These are phyloP conservation scores for Botrytis tulipae DNA, from an alignment of 2,329 filamentous ascomycete species.

Conservation along the genomic window DNA sequence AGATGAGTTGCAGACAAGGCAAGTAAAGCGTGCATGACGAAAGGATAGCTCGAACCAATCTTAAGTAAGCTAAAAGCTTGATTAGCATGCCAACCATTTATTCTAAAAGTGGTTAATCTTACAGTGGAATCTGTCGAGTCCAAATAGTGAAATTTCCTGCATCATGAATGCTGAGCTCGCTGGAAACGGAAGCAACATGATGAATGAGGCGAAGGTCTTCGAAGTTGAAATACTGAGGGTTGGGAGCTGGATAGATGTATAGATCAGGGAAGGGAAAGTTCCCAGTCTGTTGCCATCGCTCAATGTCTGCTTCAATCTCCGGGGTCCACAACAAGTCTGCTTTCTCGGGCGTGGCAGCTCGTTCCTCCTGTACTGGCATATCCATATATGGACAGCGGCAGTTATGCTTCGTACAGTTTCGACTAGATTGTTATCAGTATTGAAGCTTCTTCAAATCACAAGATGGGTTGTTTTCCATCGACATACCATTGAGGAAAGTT, in stretches of 20 bases:
- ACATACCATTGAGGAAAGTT: slow-evolving; percentile 93
- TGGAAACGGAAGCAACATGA: slow-evolving; percentile 82
- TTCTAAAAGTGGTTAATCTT: slow-evolving; percentile 44
- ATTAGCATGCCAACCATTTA: neutral
- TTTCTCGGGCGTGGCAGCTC: slow-evolving; percentile 59
- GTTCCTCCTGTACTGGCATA: slow-evolving; percentile 64
- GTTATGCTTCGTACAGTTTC: slow-evolving; percentile 99
- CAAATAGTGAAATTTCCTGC: slow-evolving; percentile 85
- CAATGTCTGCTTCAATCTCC: slow-evolving; percentile 77
- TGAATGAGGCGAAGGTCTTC: slow-evolving; percentile 87
- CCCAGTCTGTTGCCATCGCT: slow-evolving; percentile 80
- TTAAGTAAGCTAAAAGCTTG: slow-evolving; percentile 64
- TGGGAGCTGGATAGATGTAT: slow-evolving; percentile 70
- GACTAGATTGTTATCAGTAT: slow-evolving; percentile 52
- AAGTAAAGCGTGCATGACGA: slow-evolving; percentile 91
- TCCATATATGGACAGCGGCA: slow-evolving; percentile 98
- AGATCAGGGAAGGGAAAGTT: slow-evolving; percentile 83
- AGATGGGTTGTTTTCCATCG: slow-evolving; percentile 21
- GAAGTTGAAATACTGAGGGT: slow-evolving; percentile 68
- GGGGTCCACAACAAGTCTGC: slow-evolving; percentile 80
- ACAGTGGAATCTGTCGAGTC: slow-evolving; percentile 92
- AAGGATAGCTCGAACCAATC: slow-evolving; percentile 76
- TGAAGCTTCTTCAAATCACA: neutral
- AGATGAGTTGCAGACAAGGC: slow-evolving; percentile 95
- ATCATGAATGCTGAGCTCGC: slow-evolving; percentile 73